Evolutionary conservation across 257 asterid genomes (phyloP).

Genomic region (Solanum sejunctum): DNA sequence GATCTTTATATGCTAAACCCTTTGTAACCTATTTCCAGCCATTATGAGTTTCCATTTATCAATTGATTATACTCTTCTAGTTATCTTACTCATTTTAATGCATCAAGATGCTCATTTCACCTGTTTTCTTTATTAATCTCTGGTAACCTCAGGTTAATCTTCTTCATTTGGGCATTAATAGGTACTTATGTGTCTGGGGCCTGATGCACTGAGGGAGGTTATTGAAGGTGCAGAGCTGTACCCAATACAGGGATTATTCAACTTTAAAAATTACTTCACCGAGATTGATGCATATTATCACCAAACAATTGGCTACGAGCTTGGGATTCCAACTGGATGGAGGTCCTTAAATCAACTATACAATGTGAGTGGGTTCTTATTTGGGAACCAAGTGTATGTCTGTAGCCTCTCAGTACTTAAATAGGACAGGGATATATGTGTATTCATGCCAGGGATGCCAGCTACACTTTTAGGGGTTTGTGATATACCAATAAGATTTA

Average conservation of each 20-base stretch:
- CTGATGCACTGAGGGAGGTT: conserved; percentile 61
- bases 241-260: conserved; percentile 81
- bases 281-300: conserved; percentile 85
- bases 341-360: conserved; percentile 59
- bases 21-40: not conserved
- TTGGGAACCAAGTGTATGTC: not conserved
- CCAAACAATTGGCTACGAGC: conserved; percentile 66
- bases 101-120: not conserved
- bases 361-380: conserved; percentile 42
- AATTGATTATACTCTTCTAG: not conserved
- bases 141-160: not conserved
- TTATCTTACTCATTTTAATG: not conserved
- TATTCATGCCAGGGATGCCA: not conserved
- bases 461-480: not conserved
- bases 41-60: not conserved
- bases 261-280: conserved; percentile 49
- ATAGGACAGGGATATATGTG: not conserved
- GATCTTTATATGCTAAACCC: not conserved
- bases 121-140: not conserved
- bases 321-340: conserved; percentile 99
- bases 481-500: not conserved
- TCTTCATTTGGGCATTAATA: conserved; percentile 9
- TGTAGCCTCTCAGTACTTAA: not conserved
- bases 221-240: conserved; percentile 83
- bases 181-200: conserved; percentile 93